phyloP scores from a whole-genome alignment of 352 stramenopile species.

The Lagenidium sp. region DNA sequence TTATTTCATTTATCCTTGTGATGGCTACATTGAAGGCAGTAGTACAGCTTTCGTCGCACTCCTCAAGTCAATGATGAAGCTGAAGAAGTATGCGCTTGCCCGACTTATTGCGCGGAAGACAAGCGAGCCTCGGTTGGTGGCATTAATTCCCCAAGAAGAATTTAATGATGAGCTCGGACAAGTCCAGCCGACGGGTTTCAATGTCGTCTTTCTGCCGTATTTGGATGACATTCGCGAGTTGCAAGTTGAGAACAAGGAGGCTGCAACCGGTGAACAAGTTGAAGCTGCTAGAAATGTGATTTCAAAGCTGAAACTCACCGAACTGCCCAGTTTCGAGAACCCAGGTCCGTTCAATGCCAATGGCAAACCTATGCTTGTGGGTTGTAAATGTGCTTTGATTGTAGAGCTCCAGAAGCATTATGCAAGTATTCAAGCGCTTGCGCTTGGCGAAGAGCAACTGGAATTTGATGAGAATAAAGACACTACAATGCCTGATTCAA shows the following conservation, averaged over 20 bases:
- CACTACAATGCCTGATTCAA: conserved; percentile 59
- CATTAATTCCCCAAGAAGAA: conserved; percentile 71
- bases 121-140: conserved; percentile 69
- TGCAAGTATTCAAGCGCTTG: conserved; percentile 65
- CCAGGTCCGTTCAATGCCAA: conserved; percentile 27
- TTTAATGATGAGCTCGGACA: conserved; percentile 67
- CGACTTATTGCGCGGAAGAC: conserved; percentile 63
- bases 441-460: conserved; percentile 57
- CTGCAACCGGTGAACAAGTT: conserved; percentile 46
- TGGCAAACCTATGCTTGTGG: background rate
- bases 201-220: conserved; percentile 72
- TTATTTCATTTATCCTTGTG: conserved; percentile 79
- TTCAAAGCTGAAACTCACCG: conserved; percentile 52
- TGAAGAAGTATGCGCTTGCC: conserved; percentile 55
- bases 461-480: conserved; percentile 75
- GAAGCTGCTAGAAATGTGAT: conserved; percentile 61
- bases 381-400: background rate
- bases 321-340: conserved; percentile 78
- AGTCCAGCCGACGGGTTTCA: conserved; percentile 67
- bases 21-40: conserved; percentile 73
- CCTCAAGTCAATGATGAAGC: conserved; percentile 52
- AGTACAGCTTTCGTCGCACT: conserved; percentile 59
- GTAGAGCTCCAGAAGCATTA: conserved; percentile 84
- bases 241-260: conserved; percentile 22
- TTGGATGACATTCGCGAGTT: conserved; percentile 76